Conservation (phyloP, 1,284 basidiomycete species). For the Exsudoporus floridanus region DNA sequence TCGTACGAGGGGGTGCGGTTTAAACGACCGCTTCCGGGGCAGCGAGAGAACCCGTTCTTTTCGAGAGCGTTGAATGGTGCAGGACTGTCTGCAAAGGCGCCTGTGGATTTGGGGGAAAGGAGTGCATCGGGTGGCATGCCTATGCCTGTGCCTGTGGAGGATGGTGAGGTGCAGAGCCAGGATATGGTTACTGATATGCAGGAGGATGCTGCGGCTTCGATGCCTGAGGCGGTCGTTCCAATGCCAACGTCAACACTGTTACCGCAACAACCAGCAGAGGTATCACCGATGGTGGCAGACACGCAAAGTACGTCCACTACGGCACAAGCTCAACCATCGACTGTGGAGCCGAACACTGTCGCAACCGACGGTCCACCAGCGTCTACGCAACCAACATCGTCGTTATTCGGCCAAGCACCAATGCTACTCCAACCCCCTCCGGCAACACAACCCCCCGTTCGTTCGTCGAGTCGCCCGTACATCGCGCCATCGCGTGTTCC, state of each 20-base stretch:
- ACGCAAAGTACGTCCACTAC: background rate
- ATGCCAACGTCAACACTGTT: background rate
- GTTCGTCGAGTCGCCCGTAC: slow-evolving; percentile 6
- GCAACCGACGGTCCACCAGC: background rate
- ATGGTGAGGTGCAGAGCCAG: background rate
- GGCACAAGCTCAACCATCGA: background rate
- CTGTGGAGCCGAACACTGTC: background rate
- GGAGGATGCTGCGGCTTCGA: background rate
- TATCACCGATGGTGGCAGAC: background rate
- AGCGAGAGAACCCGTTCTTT: slow-evolving; percentile 26
- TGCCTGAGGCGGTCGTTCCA: background rate
- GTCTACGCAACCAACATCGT: background rate
- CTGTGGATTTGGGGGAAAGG: background rate
- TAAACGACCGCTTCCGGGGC: slow-evolving; percentile 11
- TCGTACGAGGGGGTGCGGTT: slow-evolving; percentile 24
- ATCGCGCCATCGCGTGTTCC: slow-evolving; percentile 31
- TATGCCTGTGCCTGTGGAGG: background rate
- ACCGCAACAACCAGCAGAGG: background rate
- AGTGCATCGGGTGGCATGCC: background rate
- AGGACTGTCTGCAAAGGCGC: background rate
- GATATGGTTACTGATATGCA: slow-evolving; percentile 7
- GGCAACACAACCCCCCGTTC: slow-evolving; percentile 7
- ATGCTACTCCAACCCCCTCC: background rate
- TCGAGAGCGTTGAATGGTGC: slow-evolving; percentile 20
- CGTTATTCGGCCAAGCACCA: background rate